Conservation (phyloP, 495 filamentous ascomycete species). For the Penicillium flavigenum region DNA sequence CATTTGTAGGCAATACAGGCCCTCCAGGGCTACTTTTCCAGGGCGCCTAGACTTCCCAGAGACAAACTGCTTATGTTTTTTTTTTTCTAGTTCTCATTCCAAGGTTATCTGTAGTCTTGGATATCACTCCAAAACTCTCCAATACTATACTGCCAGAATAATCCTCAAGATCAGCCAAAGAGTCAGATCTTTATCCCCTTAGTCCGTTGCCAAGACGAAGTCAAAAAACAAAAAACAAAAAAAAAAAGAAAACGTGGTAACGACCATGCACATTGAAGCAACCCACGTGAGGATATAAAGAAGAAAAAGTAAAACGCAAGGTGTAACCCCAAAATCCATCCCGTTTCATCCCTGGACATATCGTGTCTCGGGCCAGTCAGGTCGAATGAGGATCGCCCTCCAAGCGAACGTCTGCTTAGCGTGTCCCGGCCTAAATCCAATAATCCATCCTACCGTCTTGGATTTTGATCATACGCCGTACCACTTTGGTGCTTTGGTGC, state of each 20-base stretch:
- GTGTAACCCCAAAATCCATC: conserved; percentile 24
- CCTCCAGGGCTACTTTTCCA: not conserved
- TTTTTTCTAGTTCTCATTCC: not conserved
- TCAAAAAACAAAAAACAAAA: not conserved
- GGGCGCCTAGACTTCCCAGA: not conserved
- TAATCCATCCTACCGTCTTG: conserved; percentile 9
- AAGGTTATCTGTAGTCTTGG: not conserved
- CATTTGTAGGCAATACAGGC: conserved; percentile 18
- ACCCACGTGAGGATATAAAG: conserved; percentile 20
- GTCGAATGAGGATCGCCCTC: conserved; percentile 13
- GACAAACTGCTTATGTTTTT: not conserved
- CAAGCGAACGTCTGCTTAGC: conserved; percentile 15
- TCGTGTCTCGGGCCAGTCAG: conserved; percentile 24
- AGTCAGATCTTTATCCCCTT: conserved; percentile 38
- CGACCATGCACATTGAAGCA: conserved; percentile 5
- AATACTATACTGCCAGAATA: not conserved
- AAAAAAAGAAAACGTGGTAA: conserved; percentile 18
- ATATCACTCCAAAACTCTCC: not conserved
- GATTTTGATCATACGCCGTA: conserved; percentile 10
- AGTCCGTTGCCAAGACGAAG: conserved; percentile 29
- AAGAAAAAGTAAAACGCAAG: conserved; percentile 8
- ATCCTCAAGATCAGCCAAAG: conserved; percentile 7
- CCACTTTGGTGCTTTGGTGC: conserved; percentile 3
- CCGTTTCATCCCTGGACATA: conserved; percentile 22
- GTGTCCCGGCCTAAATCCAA: conserved; percentile 14